Conservation (phyloP, 306 rosid genomes). For the Begonia loranthoides region DNA sequence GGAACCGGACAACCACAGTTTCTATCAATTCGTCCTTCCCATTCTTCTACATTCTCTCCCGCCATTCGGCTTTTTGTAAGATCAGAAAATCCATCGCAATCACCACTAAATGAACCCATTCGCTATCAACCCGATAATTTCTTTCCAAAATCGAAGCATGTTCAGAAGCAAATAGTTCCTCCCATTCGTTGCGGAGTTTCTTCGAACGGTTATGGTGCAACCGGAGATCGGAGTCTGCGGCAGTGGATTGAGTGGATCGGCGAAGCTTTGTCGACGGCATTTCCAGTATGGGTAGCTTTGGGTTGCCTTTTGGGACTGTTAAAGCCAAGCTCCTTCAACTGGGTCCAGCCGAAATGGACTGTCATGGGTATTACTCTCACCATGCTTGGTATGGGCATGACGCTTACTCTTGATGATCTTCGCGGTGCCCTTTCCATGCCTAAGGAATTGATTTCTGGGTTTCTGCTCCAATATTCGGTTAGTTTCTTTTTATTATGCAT, state of each 20-base stretch:
- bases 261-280: constrained; percentile 43
- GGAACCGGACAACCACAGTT: constrained; percentile 3
- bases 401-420: constrained; percentile 72
- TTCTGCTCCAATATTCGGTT: constrained; percentile 73
- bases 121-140: background rate
- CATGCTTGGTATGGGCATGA: constrained; percentile 98
- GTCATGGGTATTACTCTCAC: constrained; percentile 41
- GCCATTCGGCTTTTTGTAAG: constrained; percentile 1
- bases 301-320: constrained; percentile 54
- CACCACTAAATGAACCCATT: background rate
- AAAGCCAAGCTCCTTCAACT: constrained; percentile 39
- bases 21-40: background rate
- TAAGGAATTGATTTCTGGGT: constrained; percentile 54
- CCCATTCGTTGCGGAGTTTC: constrained; percentile 47
- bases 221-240: constrained; percentile 23
- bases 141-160: background rate
- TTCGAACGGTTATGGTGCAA: constrained; percentile 21
- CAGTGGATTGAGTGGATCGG: constrained; percentile 45
- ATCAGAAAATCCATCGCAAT: constrained; percentile 4
- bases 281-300: constrained; percentile 75
- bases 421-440: constrained; percentile 69
- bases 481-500: constrained; percentile 8
- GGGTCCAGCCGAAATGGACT: constrained; percentile 57
- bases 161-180: background rate
- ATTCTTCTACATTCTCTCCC: constrained; percentile 8